Percentiles rank a stretch among this genome's conserved stretches.
Conservation (phyloP, 805 yeast species). For the Barnettozyma botsteinii region DNA sequence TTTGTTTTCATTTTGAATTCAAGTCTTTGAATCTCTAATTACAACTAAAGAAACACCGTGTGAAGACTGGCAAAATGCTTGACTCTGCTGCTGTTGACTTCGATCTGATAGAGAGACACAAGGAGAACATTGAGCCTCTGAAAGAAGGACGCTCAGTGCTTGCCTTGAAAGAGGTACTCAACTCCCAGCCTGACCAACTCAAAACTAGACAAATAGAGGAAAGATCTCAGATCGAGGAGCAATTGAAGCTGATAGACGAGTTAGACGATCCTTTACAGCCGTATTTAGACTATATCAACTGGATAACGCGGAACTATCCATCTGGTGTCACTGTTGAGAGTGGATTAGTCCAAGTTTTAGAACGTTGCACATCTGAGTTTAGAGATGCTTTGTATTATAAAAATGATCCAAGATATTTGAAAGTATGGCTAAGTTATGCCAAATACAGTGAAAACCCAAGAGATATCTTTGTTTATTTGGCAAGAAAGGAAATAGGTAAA, state of each 20-base stretch:
- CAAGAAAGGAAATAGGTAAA: conserved; percentile 64
- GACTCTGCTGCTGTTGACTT: conserved; percentile 27
- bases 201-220: conserved; percentile 28
- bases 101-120: conserved; percentile 50
- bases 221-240: conserved; percentile 43
- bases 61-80: conserved; percentile 2
- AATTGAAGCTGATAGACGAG: conserved; percentile 47
- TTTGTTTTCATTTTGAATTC: too few relatives aligned
- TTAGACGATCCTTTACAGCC: conserved; percentile 81
- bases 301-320: conserved; percentile 62
- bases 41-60: background rate
- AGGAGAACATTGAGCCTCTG: conserved; percentile 70
- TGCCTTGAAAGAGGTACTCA: conserved; percentile 43
- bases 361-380: conserved; percentile 65
- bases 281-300: conserved; percentile 66
- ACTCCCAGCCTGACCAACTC: conserved; percentile 24
- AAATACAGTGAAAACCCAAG: conserved; percentile 61
- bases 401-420: conserved; percentile 76
- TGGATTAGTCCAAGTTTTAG: conserved; percentile 60
- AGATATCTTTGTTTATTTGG: conserved; percentile 65
- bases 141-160: conserved; percentile 64
- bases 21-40: background rate
- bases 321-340: conserved; percentile 57
- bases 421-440: conserved; percentile 77
- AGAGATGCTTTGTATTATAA: conserved; percentile 61